A percentile compares a stretch with the other conserved stretches of the same genome.
Conservation (phyloP, 768 basidiomycete species). For the Termitomyces sp. region DNA sequence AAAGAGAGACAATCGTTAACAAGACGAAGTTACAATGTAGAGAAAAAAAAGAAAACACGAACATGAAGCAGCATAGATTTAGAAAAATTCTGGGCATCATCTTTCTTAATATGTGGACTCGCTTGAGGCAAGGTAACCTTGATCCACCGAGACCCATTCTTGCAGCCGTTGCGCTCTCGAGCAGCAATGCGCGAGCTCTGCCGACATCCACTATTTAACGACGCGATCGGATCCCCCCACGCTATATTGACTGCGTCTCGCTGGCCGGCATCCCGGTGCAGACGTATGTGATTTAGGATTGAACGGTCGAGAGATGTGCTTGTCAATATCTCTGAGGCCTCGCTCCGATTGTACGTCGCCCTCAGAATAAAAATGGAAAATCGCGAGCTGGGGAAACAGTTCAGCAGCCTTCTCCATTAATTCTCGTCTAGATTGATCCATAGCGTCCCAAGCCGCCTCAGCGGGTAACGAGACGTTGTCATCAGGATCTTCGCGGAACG, state of each 20-base stretch:
- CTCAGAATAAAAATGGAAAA: conserved; percentile 7
- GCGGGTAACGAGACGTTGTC: not conserved
- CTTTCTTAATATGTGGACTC: not conserved
- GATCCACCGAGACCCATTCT: not conserved
- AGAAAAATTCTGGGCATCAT: not conserved
- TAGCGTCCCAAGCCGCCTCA: conserved; percentile 1
- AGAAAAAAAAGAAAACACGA: not conserved
- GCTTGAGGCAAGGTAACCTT: not conserved
- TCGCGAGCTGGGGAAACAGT: conserved; percentile 4
- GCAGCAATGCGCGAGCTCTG: not conserved
- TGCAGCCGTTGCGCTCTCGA: not conserved
- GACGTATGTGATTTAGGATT: not conserved
- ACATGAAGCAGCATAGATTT: conserved; percentile 3
- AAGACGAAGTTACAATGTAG: not conserved
- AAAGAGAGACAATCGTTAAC: not conserved
- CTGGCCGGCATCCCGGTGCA: not conserved
- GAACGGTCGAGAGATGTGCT: not conserved
- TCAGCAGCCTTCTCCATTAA: not conserved
- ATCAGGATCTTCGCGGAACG: not conserved
- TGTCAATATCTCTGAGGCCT: not conserved
- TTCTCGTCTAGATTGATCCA: not conserved
- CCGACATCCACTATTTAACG: not conserved
- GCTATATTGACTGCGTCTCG: not conserved
- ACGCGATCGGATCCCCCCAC: not conserved
- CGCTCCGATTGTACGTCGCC: not conserved